Base-by-base conservation (phyloP, 2,329 filamentous ascomycete species). In the Neopestalotiopsis sp. region DNA sequence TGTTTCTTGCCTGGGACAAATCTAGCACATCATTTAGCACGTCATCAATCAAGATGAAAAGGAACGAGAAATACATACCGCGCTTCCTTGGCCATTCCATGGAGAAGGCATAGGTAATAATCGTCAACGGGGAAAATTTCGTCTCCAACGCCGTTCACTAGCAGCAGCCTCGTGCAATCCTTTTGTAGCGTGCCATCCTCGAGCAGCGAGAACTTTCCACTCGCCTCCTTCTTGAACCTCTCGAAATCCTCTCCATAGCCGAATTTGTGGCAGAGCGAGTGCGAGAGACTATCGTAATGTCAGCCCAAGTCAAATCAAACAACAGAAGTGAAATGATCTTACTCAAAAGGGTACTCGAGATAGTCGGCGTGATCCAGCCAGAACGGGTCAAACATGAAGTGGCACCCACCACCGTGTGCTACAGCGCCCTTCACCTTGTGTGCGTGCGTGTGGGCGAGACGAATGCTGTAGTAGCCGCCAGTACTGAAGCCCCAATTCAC, bases 51-150 rank as follows among this genome's bases (percentile, higher is more conserved):
- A 14, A 6, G 14, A 13, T 56, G 24, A 5, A 4, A 53, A 30
- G 24, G 9, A 45, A 13, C 4, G 38, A 34, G 4, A 7, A 28
- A 17, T 42, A 72, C 73, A 61, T 70, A 78, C 76, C 75, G 73
- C 53, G 80, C 86, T 73, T 87, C 82, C 77, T 90, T 90, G 1
- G 86, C 83, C 24, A 79, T 74, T 0, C 87, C 88, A 74, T 86
- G 83, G 73, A 84, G 80, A 61, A 89, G 73, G 32, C 85, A 85
- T 56, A 89, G 76, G 71, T 87, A 86, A 68, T 87, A 86, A 72
- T 90, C 88, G 72, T 90, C 88, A 61, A 90, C 87, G 0, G 88
- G 88, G 76, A 90, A 90, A 62, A 90, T 89, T 79, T 89, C 87
- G 73, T 90, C 88, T 38, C 86, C 82, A 1, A 84, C 86, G 0